Evolutionary conservation across 768 basidiomycete species (phyloP).

Genomic region (Leucogyrophana mollusca): DNA sequence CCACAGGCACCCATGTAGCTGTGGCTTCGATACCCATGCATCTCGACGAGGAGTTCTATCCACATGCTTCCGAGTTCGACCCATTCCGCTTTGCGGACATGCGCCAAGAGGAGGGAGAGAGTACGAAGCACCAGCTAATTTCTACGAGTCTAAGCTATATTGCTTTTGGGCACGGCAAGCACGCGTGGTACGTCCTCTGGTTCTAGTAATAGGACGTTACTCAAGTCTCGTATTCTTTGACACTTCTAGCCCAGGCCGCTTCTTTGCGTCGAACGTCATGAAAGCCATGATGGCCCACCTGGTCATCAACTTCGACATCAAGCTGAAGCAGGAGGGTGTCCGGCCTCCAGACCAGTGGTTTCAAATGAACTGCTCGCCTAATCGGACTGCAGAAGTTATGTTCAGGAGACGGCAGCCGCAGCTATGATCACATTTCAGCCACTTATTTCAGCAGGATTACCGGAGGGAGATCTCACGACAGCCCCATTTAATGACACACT

Average conservation of each 20-base stretch:
- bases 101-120: constrained; percentile 19
- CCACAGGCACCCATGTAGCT: constrained; percentile 37
- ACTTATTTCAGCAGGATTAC: constrained; percentile 6
- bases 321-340: constrained; percentile 30
- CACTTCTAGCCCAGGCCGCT: constrained; percentile 40
- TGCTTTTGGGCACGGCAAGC: constrained; percentile 32
- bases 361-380: constrained; percentile 34
- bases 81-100: constrained; percentile 39
- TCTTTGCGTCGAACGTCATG: constrained; percentile 39
- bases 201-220: background rate
- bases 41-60: constrained; percentile 40
- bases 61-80: constrained; percentile 40
- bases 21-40: constrained; percentile 33
- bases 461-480: constrained; percentile 8
- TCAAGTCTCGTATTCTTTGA: constrained; percentile 4
- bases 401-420: constrained; percentile 28
- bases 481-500: constrained; percentile 4
- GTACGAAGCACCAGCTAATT: constrained; percentile 25
- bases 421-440: constrained; percentile 9
- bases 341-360: constrained; percentile 35
- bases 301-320: constrained; percentile 39
- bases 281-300: constrained; percentile 41
- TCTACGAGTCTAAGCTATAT: constrained; percentile 32
- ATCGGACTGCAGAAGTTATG: constrained; percentile 34
- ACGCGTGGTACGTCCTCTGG: constrained; percentile 31